A percentile compares a stretch with the other conserved stretches of the same genome.
These are phyloP conservation scores for Coffea humblotiana DNA, from an alignment of 305 asterid genomes.

Conservation along the genomic window DNA sequence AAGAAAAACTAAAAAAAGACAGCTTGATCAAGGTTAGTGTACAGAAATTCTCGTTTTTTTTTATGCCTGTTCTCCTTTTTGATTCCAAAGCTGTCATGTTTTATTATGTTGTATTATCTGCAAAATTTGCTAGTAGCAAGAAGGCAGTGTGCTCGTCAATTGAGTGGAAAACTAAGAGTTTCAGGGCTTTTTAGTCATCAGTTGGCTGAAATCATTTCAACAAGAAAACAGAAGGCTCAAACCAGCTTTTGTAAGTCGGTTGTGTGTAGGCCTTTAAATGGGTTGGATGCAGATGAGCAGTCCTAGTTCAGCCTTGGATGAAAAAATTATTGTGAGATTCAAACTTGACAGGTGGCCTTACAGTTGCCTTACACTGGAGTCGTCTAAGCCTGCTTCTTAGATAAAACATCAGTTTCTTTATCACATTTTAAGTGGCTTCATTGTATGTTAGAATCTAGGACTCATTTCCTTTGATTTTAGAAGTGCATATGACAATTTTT, in stretches of 20 bases:
- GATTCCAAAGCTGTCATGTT: not conserved
- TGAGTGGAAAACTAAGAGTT: not conserved
- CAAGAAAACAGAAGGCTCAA: too few relatives aligned
- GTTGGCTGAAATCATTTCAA: not conserved
- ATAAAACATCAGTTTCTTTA: not conserved
- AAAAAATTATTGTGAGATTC: not conserved
- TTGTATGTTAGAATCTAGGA: not conserved
- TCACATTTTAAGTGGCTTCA: not conserved
- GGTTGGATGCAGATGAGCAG: not conserved
- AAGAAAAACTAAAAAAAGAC: constrained; percentile 77
- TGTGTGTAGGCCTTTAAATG: not conserved
- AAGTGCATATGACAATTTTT: not conserved
- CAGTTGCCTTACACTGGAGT: not conserved
- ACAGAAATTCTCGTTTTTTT: not conserved
- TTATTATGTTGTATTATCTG: not conserved
- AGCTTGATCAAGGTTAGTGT: constrained; percentile 50
- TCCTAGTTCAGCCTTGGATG: not conserved
- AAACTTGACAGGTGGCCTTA: not conserved
- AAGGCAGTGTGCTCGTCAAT: not conserved
- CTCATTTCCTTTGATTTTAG: not conserved
- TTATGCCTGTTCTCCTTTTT: not conserved
- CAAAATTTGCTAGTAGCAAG: not conserved
- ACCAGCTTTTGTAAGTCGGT: not conserved
- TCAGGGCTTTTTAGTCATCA: not conserved
- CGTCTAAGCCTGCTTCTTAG: not conserved